A percentile compares a stretch with the other conserved stretches of the same genome.
Evolutionary conservation across 345 rosid genomes (phyloP).

Genomic region (Fremontodendron californicum): DNA sequence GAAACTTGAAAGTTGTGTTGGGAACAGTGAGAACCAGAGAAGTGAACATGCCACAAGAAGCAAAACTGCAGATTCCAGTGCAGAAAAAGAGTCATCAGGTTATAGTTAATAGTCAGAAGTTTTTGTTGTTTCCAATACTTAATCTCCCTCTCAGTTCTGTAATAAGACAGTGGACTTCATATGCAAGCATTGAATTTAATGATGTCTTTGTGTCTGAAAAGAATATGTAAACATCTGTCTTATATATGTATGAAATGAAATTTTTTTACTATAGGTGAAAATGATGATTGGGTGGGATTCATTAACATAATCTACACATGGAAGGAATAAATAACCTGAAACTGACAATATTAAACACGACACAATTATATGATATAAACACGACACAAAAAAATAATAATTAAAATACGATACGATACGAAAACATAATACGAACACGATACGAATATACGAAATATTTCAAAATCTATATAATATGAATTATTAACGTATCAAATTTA

Average conservation of each 20-base stretch:
- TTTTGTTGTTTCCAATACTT: background rate
- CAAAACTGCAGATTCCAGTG: background rate
- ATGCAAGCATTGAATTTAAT: background rate
- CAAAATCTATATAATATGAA: no score
- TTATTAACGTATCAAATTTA: no score
- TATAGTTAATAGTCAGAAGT: background rate
- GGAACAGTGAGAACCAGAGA: conserved; percentile 22
- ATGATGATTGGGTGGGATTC: background rate
- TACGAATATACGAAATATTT: no score
- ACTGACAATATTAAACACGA: no score
- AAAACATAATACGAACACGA: no score
- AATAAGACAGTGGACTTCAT: background rate
- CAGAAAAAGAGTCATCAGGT: no score
- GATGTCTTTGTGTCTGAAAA: background rate
- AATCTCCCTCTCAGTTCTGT: background rate
- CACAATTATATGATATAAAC: no score
- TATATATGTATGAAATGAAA: no score
- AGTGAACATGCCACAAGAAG: conserved; percentile 11
- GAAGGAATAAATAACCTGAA: background rate
- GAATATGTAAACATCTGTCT: background rate
- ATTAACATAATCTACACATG: background rate
- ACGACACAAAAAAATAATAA: no score
- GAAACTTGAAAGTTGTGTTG: conserved; percentile 7
- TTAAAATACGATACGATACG: no score
- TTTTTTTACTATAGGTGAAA: no score